These are phyloP conservation scores for Annulohypoxylon maeteangense DNA, from an alignment of 495 filamentous ascomycete genomes.

Conservation along the genomic window DNA sequence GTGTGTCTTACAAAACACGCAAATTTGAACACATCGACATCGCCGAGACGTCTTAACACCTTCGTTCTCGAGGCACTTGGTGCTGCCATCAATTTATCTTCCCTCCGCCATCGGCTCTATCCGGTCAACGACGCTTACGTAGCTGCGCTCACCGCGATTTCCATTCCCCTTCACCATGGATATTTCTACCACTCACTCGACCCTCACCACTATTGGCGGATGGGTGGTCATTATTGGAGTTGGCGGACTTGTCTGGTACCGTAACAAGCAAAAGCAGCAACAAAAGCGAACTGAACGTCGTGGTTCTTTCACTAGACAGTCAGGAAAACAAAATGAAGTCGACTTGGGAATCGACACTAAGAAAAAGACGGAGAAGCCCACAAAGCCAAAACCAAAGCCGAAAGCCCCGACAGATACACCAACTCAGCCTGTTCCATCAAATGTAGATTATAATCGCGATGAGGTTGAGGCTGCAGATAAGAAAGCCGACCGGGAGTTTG, in stretches of 20 bases:
- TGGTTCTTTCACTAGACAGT: conserved; percentile 47
- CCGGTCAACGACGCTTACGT: conserved; percentile 11
- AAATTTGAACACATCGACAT: conserved; percentile 19
- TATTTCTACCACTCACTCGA: conserved; percentile 45
- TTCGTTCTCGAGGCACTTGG: conserved; percentile 28
- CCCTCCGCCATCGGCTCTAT: conserved; percentile 6
- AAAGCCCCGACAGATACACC: conserved; percentile 35
- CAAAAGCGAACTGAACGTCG: conserved; percentile 53
- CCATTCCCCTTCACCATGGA: conserved; percentile 52
- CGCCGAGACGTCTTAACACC: conserved; percentile 10
- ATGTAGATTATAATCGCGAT: conserved; percentile 40
- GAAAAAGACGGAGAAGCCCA: conserved; percentile 46
- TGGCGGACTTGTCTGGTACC: conserved; percentile 51
- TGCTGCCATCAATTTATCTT: conserved; percentile 27
- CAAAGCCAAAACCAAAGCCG: conserved; percentile 46
- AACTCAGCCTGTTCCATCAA: conserved; percentile 27
- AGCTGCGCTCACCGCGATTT: conserved; percentile 1
- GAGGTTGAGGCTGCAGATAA: conserved; percentile 55
- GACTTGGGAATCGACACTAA: conserved; percentile 47
- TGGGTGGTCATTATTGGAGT: conserved; percentile 69
- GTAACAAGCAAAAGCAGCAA: conserved; percentile 52
- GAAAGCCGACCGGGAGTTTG: conserved; percentile 76
- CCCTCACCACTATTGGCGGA: conserved; percentile 58
- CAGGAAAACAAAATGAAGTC: conserved; percentile 41
- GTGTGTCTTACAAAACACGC: conserved; percentile 24